Conservation (phyloP, 1,284 basidiomycete genomes). For the Tranzscheliella williamsii region DNA sequence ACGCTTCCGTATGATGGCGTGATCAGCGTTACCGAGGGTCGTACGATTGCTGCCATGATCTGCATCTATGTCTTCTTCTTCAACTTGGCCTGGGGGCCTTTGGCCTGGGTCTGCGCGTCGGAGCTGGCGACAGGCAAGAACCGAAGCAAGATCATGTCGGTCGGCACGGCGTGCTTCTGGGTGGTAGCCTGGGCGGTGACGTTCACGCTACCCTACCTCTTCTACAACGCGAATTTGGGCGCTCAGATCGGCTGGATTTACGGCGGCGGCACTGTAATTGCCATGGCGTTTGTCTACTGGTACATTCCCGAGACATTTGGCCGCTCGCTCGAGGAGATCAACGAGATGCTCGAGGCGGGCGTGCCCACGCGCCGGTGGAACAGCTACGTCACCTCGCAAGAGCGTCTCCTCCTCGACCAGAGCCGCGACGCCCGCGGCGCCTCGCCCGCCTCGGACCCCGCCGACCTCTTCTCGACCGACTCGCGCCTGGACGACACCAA, state of each 20-base stretch:
- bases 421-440: conserved; percentile 16
- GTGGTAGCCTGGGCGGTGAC: conserved; percentile 63
- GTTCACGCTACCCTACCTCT: conserved; percentile 49
- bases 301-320: conserved; percentile 60
- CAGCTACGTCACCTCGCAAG: conserved; percentile 31
- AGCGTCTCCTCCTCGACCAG: conserved; percentile 29
- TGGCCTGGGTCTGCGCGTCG: conserved; percentile 62
- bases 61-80: conserved; percentile 63
- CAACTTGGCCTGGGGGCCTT: conserved; percentile 64
- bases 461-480: conserved; percentile 10
- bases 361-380: conserved; percentile 50
- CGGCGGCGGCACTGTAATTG: conserved; percentile 59
- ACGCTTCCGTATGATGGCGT: conserved; percentile 37
- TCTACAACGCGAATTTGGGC: conserved; percentile 61
- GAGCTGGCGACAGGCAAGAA: conserved; percentile 62
- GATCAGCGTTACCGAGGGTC: conserved; percentile 47
- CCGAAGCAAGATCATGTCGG: conserved; percentile 63
- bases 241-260: conserved; percentile 63
- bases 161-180: conserved; percentile 64
- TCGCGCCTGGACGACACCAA: conserved; percentile 24
- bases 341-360: conserved; percentile 48
- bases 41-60: conserved; percentile 63
- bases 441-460: conserved; percentile 12
- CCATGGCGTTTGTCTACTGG: conserved; percentile 63
- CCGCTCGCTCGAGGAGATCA: conserved; percentile 52